These are phyloP conservation scores for Fusarium irregulare DNA, from an alignment of 2,329 filamentous ascomycete genomes.

Conservation along the genomic window DNA sequence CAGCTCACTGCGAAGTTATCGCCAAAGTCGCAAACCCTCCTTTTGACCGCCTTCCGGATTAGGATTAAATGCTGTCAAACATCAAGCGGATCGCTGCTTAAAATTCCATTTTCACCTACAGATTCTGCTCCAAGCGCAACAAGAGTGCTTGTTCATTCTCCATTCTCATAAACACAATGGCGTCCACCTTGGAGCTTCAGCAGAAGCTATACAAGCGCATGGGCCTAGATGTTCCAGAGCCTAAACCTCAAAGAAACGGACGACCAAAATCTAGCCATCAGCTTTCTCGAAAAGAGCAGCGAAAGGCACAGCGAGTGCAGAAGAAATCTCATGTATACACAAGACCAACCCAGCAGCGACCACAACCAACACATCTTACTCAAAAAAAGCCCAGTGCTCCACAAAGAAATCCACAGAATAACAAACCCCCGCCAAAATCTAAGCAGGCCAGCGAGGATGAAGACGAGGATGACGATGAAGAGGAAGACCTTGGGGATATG, in stretches of 20 bases:
- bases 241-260: constrained; percentile 23
- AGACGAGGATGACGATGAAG: not conserved
- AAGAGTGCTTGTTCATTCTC: not conserved
- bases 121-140: not conserved
- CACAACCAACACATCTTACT: not conserved
- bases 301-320: constrained; percentile 72
- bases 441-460: constrained; percentile 34
- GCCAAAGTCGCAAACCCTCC: not conserved
- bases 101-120: constrained; percentile 6
- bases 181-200: constrained; percentile 50
- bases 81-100: constrained; percentile 12
- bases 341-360: constrained; percentile 30
- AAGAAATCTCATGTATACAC: constrained; percentile 63
- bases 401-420: constrained; percentile 6
- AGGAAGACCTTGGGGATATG: constrained; percentile 11
- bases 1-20: not conserved
- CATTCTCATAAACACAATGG: constrained; percentile 10
- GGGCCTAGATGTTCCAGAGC: constrained; percentile 49
- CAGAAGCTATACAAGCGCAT: constrained; percentile 54
- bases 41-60: constrained; percentile 23
- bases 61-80: constrained; percentile 4
- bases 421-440: constrained; percentile 8
- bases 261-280: constrained; percentile 31
- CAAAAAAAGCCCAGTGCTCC: constrained; percentile 15
- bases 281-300: constrained; percentile 69